phyloP scores from a whole-genome alignment of 2,329 filamentous ascomycete species.

The Talaromyces islandicus region DNA sequence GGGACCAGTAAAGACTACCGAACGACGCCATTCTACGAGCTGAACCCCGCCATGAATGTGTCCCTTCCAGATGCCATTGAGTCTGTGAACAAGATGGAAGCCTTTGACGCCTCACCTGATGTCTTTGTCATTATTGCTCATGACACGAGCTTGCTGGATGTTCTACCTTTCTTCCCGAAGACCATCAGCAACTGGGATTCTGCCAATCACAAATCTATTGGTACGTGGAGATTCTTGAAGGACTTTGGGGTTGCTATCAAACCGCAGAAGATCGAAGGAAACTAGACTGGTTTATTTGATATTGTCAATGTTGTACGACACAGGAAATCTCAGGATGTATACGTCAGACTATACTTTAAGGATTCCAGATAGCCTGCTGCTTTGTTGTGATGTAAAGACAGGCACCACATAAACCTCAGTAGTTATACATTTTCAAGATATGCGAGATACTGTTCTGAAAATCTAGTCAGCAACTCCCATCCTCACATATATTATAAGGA shows the following conservation, averaged over 20 bases:
- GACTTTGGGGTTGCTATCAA: background rate
- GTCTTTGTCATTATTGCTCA: conserved; percentile 11
- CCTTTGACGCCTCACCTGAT: conserved; percentile 2
- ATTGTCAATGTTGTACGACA: no score
- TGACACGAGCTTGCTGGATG: conserved; percentile 5
- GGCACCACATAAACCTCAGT: background rate
- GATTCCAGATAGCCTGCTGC: no score
- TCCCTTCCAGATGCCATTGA: background rate
- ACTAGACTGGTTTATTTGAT: no score
- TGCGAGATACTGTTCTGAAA: background rate
- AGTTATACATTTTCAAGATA: background rate
- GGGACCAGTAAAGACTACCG: background rate
- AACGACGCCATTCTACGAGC: conserved; percentile 1
- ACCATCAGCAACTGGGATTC: conserved; percentile 1
- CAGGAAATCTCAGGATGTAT: no score
- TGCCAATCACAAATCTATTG: background rate
- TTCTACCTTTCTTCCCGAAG: conserved; percentile 2
- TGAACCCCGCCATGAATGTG: background rate
- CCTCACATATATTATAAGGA: background rate
- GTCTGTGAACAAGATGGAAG: conserved; percentile 1
- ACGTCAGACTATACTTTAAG: no score
- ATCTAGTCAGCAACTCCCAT: background rate
- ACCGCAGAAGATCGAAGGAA: no score
- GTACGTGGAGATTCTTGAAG: conserved; percentile 1
- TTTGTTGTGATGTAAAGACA: no score